Percentiles rank a stretch among this genome's conserved stretches.
phyloP scores from a whole-genome alignment of 805 yeast species.

The Lachancea sp. region DNA sequence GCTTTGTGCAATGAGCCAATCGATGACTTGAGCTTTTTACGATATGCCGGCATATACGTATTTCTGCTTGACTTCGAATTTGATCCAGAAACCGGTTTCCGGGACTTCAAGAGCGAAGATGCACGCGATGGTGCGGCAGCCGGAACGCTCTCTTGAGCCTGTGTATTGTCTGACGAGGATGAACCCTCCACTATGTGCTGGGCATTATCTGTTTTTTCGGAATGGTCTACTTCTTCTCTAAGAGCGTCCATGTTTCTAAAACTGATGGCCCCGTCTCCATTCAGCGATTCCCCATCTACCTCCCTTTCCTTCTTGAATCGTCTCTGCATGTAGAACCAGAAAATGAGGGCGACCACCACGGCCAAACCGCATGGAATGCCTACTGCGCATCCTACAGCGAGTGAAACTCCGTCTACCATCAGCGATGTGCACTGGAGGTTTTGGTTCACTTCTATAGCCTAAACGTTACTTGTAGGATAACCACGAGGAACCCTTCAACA shows the following conservation, averaged over 20 bases:
- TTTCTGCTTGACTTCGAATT: conserved; percentile 6
- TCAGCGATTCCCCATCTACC: conserved; percentile 33
- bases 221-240: conserved; percentile 10
- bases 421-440: neutral
- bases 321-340: conserved; percentile 37
- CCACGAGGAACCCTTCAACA: too few species aligned
- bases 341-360: conserved; percentile 29
- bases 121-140: too few species aligned
- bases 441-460: too few species aligned
- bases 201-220: conserved; percentile 3
- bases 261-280: conserved; percentile 34
- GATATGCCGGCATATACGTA: conserved; percentile 35
- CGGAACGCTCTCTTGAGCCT: conserved; percentile 2
- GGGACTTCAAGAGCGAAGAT: too few species aligned
- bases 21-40: conserved; percentile 30
- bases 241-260: conserved; percentile 28
- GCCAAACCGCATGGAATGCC: conserved; percentile 45
- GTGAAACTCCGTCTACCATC: conserved; percentile 18
- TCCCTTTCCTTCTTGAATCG: conserved; percentile 36
- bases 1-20: conserved; percentile 16
- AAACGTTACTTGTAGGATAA: too few species aligned
- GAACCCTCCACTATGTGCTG: conserved; percentile 13
- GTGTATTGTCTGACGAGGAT: conserved; percentile 18
- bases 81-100: too few species aligned
- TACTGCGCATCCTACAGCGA: conserved; percentile 49